Evolutionary conservation across 2,329 filamentous ascomycete genomes (phyloP).

Genomic region (Cercospora berteroae): DNA sequence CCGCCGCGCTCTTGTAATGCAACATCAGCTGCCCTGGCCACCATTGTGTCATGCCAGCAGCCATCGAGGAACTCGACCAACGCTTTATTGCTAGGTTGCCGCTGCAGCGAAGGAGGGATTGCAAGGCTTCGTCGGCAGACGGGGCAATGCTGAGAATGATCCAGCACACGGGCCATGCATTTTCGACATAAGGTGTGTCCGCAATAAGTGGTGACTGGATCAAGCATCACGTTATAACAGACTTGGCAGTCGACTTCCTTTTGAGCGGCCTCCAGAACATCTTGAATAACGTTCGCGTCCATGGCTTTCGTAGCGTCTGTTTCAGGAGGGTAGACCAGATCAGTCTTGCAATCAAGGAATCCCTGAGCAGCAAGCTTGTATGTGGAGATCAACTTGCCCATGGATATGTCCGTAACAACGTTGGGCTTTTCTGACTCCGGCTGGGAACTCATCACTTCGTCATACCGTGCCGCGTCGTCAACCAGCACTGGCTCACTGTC

Average conservation of each 20-base stretch:
- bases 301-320: conserved; percentile 38
- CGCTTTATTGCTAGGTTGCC: conserved; percentile 59
- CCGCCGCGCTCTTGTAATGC: conserved; percentile 58
- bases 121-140: conserved; percentile 69
- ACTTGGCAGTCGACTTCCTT: conserved; percentile 83
- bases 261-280: conserved; percentile 61
- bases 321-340: conserved; percentile 37
- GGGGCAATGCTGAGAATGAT: conserved; percentile 76
- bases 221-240: conserved; percentile 76
- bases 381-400: conserved; percentile 63
- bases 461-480: conserved; percentile 43
- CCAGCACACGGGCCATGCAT: conserved; percentile 73
- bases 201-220: conserved; percentile 80
- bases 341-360: conserved; percentile 52
- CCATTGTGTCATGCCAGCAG: conserved; percentile 68
- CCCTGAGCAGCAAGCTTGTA: conserved; percentile 65
- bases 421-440: conserved; percentile 39
- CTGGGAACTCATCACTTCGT: conserved; percentile 35
- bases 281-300: conserved; percentile 54
- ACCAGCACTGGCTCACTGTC: conserved; percentile 41
- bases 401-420: conserved; percentile 47
- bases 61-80: conserved; percentile 62
- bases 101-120: conserved; percentile 50
- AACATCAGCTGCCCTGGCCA: conserved; percentile 56
- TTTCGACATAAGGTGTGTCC: conserved; percentile 86